Percentiles rank a stretch among this genome's conserved stretches.
phyloP scores from a whole-genome alignment of 108 stramenopile genomes.

The Skeletonema potamos region DNA sequence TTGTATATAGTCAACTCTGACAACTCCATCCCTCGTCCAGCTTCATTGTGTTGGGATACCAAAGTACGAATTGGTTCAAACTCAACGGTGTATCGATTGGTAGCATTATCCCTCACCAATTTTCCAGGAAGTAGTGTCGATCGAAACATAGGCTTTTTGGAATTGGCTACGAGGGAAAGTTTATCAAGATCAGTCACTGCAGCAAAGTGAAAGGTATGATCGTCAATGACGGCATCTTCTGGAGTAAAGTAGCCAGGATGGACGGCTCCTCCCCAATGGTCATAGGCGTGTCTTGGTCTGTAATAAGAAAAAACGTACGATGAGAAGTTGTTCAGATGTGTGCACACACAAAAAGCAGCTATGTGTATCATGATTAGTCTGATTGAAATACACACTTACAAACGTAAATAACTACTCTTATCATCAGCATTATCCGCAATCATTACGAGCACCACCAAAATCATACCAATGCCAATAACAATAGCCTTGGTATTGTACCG shows the following conservation, averaged over 20 bases:
- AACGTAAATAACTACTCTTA: background rate
- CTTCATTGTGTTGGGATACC: constrained; percentile 89
- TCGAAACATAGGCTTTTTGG: constrained; percentile 66
- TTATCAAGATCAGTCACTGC: constrained; percentile 89
- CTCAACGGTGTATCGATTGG: constrained; percentile 51
- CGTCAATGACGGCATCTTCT: constrained; percentile 43
- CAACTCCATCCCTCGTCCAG: constrained; percentile 94
- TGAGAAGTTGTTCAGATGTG: background rate
- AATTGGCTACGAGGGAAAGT: constrained; percentile 57
- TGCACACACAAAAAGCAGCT: background rate
- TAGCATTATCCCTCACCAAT: constrained; percentile 43
- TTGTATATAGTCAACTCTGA: constrained; percentile 86
- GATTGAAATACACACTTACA: background rate
- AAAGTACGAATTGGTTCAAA: constrained; percentile 66
- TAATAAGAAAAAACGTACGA: background rate
- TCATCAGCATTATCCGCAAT: constrained; percentile 7
- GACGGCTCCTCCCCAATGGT: constrained; percentile 70
- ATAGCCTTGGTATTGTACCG: constrained; percentile 40
- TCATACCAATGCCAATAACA: constrained; percentile 15
- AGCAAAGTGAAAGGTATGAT: constrained; percentile 74
- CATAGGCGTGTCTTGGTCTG: constrained; percentile 13
- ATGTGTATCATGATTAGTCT: too few species aligned
- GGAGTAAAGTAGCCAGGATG: constrained; percentile 73
- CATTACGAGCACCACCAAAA: constrained; percentile 29
- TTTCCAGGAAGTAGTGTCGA: constrained; percentile 71